Conservation (phyloP, 306 rosid species). For the Acacia acuminata region DNA sequence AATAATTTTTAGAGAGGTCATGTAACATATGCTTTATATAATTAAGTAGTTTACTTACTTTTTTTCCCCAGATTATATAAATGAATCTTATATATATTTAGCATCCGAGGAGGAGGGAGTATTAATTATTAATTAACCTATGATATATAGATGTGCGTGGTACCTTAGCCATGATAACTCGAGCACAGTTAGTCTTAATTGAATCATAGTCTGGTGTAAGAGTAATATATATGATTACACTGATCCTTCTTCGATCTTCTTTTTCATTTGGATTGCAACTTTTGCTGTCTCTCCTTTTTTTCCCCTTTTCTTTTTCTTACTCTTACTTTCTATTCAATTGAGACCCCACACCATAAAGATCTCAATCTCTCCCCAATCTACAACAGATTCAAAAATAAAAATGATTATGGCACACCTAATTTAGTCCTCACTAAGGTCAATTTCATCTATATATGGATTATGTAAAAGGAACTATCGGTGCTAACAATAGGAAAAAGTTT, state of each 20-base stretch:
- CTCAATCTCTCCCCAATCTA: not conserved
- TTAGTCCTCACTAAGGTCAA: not conserved
- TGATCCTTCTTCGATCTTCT: not conserved
- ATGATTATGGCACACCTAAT: not conserved
- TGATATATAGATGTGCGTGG: not conserved
- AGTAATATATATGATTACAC: not conserved
- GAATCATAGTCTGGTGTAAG: not conserved
- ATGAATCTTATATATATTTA: too few species aligned
- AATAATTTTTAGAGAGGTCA: too few species aligned
- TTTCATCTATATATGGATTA: not conserved
- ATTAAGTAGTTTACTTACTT: too few species aligned
- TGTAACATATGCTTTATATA: too few species aligned
- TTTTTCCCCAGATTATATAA: too few species aligned
- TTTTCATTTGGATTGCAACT: constrained; percentile 2
- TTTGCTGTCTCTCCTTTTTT: not conserved
- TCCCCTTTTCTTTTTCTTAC: not conserved
- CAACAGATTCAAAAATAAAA: not conserved
- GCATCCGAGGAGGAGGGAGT: too few species aligned
- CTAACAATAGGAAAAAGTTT: not conserved
- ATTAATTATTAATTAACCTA: too few species aligned
- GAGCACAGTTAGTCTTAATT: not conserved
- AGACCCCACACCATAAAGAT: constrained; percentile 15
- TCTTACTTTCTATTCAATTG: constrained; percentile 3
- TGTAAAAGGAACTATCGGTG: not conserved
- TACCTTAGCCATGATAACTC: not conserved